phyloP scores from a whole-genome alignment of 1,284 basidiomycete species.

The Wallemia hederae region DNA sequence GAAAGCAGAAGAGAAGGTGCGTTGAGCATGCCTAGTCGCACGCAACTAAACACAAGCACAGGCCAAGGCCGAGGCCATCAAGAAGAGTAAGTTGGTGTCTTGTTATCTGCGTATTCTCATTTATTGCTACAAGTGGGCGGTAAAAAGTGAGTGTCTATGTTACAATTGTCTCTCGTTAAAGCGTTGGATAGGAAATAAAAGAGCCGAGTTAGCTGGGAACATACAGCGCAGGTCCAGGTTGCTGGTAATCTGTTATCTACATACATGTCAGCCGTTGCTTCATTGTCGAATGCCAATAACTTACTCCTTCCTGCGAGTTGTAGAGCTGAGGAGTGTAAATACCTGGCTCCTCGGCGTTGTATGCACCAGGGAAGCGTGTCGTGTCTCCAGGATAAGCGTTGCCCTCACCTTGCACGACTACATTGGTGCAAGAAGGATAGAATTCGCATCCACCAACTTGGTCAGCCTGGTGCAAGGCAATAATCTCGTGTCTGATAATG shows the following conservation, averaged over 20 bases:
- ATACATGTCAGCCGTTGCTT: not conserved
- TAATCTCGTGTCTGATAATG: conserved; percentile 4
- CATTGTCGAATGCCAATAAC: not conserved
- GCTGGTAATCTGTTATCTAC: not conserved
- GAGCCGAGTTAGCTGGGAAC: not conserved
- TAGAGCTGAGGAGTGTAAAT: not conserved
- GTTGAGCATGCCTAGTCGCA: not conserved
- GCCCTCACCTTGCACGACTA: not conserved
- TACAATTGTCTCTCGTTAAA: not conserved
- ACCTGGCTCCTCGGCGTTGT: conserved; percentile 1
- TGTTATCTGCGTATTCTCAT: not conserved
- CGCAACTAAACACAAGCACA: not conserved
- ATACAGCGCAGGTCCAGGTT: not conserved
- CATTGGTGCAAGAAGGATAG: conserved; percentile 1
- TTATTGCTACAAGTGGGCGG: not conserved
- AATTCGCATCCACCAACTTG: conserved; percentile 2
- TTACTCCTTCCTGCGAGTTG: not conserved
- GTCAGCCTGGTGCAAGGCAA: conserved; percentile 4
- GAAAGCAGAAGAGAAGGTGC: not conserved
- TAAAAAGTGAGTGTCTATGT: not conserved
- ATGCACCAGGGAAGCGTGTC: conserved; percentile 1
- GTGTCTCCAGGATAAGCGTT: not conserved
- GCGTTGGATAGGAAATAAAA: not conserved
- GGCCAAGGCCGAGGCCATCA: not conserved
- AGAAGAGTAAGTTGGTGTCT: not conserved